Conservation (phyloP, 176 grass and related monocot species). For the Thinopyrum elongatum region DNA sequence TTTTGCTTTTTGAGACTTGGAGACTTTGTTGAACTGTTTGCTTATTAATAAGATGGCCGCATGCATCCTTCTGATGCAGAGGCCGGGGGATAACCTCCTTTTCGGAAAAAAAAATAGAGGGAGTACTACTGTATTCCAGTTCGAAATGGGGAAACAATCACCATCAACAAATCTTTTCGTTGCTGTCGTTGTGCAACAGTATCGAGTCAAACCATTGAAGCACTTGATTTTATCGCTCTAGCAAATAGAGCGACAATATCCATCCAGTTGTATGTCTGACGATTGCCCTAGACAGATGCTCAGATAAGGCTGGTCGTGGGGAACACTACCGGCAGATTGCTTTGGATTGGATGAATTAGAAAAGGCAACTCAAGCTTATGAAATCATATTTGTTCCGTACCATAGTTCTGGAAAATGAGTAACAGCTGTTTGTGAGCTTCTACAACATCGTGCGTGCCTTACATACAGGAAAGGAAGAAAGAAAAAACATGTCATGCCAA, state of each 20-base stretch:
- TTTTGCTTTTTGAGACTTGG: too few relatives aligned
- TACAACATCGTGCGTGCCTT: not conserved
- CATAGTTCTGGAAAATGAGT: not conserved
- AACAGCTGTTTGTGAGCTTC: not conserved
- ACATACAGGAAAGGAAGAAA: too few relatives aligned
- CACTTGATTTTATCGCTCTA: not conserved
- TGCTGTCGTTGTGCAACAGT: not conserved
- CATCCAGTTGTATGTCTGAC: not conserved
- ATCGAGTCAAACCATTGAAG: slow-evolving; percentile 17
- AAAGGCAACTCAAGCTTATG: not conserved
- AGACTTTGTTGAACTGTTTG: too few relatives aligned
- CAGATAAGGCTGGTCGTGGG: slow-evolving; percentile 20
- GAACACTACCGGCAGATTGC: slow-evolving; percentile 1
- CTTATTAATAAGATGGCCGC: too few relatives aligned
- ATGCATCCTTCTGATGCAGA: too few relatives aligned
- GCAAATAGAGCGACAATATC: not conserved
- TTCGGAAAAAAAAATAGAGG: too few relatives aligned
- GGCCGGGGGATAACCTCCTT: too few relatives aligned
- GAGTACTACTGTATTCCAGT: not conserved
- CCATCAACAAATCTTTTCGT: not conserved
- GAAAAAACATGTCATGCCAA: too few relatives aligned
- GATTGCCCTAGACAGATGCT: not conserved
- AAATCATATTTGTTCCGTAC: not conserved
- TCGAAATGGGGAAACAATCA: not conserved
- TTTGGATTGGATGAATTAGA: not conserved